Percentiles rank a stretch among this genome's conserved stretches.
phyloP scores from a whole-genome alignment of 768 basidiomycete species.

The Russula abietina region DNA sequence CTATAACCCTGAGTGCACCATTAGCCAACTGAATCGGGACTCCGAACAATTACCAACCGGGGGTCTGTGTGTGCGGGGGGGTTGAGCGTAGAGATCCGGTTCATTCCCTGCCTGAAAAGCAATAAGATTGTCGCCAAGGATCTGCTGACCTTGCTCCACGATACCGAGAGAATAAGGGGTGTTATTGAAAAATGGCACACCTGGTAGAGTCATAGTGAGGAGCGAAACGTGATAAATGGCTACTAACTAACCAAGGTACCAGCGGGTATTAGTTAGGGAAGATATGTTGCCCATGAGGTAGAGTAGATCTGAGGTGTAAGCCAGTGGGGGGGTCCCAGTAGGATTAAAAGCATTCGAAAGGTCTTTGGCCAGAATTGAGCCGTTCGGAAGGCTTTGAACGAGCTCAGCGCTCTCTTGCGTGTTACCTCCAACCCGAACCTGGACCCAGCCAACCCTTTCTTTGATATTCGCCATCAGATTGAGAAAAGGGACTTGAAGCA shows the following conservation, averaged over 20 bases:
- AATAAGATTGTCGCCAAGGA: constrained; percentile 60
- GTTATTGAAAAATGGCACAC: constrained; percentile 63
- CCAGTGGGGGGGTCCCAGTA: constrained; percentile 64
- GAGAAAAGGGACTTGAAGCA: constrained; percentile 59
- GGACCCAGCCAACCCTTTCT: constrained; percentile 53
- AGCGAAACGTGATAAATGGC: neutral
- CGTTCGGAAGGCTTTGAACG: constrained; percentile 45
- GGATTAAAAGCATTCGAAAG: constrained; percentile 34
- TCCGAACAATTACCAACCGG: constrained; percentile 11
- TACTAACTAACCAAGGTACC: constrained; percentile 49
- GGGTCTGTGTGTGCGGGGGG: constrained; percentile 16
- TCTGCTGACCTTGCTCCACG: constrained; percentile 51
- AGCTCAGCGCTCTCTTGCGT: constrained; percentile 61
- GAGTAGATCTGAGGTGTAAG: constrained; percentile 60
- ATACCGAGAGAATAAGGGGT: constrained; percentile 47
- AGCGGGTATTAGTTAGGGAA: constrained; percentile 50
- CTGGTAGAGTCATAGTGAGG: constrained; percentile 22
- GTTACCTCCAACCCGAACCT: constrained; percentile 74
- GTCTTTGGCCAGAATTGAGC: constrained; percentile 47
- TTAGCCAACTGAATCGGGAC: neutral
- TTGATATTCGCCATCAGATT: constrained; percentile 72
- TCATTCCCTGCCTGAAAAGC: constrained; percentile 73
- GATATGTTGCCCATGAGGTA: constrained; percentile 59
- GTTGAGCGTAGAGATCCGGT: constrained; percentile 60
- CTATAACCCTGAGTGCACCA: constrained; percentile 1